Evolutionary conservation across 768 basidiomycete species (phyloP).

Genomic region (Mycena rosella): DNA sequence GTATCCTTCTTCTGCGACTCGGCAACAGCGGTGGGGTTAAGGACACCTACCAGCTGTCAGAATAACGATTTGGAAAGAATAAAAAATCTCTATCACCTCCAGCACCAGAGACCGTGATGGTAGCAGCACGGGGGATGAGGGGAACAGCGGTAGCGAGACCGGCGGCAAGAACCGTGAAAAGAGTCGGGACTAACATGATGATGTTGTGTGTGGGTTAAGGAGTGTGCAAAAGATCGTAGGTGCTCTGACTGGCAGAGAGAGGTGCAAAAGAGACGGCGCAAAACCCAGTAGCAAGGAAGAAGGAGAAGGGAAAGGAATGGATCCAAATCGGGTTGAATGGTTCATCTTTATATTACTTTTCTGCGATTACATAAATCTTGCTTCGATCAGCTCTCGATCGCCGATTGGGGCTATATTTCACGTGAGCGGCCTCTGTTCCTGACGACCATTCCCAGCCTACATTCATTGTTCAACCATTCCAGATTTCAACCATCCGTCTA

Average conservation of each 20-base stretch:
- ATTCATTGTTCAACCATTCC: too few species aligned
- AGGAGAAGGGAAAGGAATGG: background rate
- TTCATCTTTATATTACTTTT: background rate
- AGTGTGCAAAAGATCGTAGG: constrained; percentile 28
- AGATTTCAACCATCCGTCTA: too few species aligned
- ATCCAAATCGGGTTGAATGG: background rate
- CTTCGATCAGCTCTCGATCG: too few species aligned
- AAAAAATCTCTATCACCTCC: too few species aligned
- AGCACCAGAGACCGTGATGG: too few species aligned
- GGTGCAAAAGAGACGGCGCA: background rate
- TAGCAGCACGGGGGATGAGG: constrained; percentile 29
- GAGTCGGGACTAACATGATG: constrained; percentile 36
- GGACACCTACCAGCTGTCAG: too few species aligned
- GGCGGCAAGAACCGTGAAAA: constrained; percentile 37
- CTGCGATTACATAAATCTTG: too few species aligned
- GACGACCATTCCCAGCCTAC: too few species aligned
- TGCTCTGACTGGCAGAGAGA: constrained; percentile 38
- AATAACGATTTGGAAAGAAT: too few species aligned
- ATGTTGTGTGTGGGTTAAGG: constrained; percentile 4
- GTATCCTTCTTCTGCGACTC: constrained; percentile 38
- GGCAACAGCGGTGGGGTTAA: constrained; percentile 33
- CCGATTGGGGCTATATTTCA: too few species aligned
- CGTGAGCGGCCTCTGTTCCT: too few species aligned
- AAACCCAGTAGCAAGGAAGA: background rate
- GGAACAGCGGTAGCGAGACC: constrained; percentile 36